These are phyloP conservation scores for Aspergillus phoenicis DNA, from an alignment of 2,329 filamentous ascomycete genomes.

Conservation along the genomic window DNA sequence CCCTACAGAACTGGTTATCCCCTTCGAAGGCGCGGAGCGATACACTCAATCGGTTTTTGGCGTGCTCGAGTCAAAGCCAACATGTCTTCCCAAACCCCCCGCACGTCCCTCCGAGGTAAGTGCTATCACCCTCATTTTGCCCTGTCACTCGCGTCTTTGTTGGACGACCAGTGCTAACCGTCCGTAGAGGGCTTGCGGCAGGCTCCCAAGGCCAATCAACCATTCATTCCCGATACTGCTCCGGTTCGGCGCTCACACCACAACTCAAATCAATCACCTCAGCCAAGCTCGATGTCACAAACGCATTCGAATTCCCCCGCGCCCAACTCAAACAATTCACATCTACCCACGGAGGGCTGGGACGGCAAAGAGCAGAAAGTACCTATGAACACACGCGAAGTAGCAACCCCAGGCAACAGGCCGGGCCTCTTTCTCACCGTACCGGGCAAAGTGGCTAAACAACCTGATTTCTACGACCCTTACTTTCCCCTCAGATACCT, in stretches of 20 bases:
- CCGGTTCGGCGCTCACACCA: conserved; percentile 38
- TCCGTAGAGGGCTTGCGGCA: conserved; percentile 42
- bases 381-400: conserved; percentile 44
- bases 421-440: conserved; percentile 39
- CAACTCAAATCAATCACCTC: conserved; percentile 37
- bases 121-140: neutral
- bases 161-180: conserved; percentile 18
- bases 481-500: conserved; percentile 40
- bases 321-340: conserved; percentile 32
- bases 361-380: conserved; percentile 43
- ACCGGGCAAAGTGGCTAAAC: conserved; percentile 33
- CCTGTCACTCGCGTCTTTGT: neutral
- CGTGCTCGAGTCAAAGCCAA: conserved; percentile 8
- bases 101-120: conserved; percentile 34
- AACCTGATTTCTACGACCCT: conserved; percentile 43
- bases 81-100: conserved; percentile 29
- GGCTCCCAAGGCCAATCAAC: conserved; percentile 43
- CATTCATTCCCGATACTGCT: conserved; percentile 43
- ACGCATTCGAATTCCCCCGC: conserved; percentile 33
- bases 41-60: neutral
- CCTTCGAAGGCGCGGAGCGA: neutral
- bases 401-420: conserved; percentile 47
- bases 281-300: conserved; percentile 31
- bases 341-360: conserved; percentile 38
- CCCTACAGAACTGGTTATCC: neutral